A percentile compares a stretch with the other conserved stretches of the same genome.
These are phyloP conservation scores for Pontederia paniculata DNA, from an alignment of 176 grass and related monocot genomes.

Conservation along the genomic window DNA sequence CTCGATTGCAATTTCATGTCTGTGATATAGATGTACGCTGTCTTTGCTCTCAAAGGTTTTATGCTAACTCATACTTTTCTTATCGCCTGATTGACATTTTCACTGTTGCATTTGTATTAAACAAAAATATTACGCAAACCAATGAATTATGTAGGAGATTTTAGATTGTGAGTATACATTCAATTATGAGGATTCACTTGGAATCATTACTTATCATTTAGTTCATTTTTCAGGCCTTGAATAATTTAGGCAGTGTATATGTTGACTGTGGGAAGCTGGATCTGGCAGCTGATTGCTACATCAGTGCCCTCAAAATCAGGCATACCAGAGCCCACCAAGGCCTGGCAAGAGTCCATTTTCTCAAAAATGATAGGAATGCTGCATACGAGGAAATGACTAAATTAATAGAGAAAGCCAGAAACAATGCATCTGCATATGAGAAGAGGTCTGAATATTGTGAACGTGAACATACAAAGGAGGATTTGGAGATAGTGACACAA, in stretches of 20 bases:
- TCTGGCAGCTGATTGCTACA: conserved; percentile 83
- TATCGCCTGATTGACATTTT: too few relatives aligned
- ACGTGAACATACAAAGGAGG: conserved; percentile 57
- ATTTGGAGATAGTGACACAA: conserved; percentile 63
- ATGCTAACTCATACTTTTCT: too few relatives aligned
- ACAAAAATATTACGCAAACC: too few relatives aligned
- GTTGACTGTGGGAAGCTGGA: conserved; percentile 86
- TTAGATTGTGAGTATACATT: too few relatives aligned
- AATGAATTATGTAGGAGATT: too few relatives aligned
- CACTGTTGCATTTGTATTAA: too few relatives aligned
- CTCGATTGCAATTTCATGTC: too few relatives aligned
- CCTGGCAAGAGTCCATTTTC: conserved; percentile 77
- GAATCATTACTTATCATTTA: neutral
- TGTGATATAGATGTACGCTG: too few relatives aligned
- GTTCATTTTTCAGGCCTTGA: conserved; percentile 54
- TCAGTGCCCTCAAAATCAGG: conserved; percentile 74
- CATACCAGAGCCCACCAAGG: conserved; percentile 94
- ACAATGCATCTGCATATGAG: conserved; percentile 87
- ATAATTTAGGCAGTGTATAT: conserved; percentile 94
- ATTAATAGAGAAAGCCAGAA: conserved; percentile 80
- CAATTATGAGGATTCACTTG: too few relatives aligned
- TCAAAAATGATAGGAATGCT: conserved; percentile 57
- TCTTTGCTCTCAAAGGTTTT: too few relatives aligned
- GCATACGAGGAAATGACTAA: conserved; percentile 90
- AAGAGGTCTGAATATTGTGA: conserved; percentile 89